Percentiles rank a stretch among this genome's conserved stretches.
These are phyloP conservation scores for Thozetella sp. DNA, from an alignment of 495 filamentous ascomycete genomes.

Conservation along the genomic window DNA sequence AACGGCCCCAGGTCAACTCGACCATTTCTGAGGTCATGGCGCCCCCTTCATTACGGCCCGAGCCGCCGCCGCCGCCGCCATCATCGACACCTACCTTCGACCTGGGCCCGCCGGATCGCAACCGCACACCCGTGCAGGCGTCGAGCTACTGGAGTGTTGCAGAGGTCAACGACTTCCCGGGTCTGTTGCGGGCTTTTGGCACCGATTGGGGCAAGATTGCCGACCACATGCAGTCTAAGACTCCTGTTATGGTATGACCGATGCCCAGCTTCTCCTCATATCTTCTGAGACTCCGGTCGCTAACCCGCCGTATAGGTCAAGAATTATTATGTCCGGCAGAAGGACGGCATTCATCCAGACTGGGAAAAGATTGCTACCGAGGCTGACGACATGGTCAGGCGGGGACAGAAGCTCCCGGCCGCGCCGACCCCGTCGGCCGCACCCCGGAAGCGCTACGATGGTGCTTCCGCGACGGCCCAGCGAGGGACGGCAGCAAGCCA, in stretches of 20 bases:
- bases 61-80: slow-evolving; percentile 34
- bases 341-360: slow-evolving; percentile 64
- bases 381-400: slow-evolving; percentile 68
- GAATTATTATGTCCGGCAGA: slow-evolving; percentile 84
- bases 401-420: slow-evolving; percentile 73
- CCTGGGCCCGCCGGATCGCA: slow-evolving; percentile 41
- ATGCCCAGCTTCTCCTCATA: slow-evolving; percentile 4
- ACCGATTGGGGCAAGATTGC: slow-evolving; percentile 88
- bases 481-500: slow-evolving; percentile 59
- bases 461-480: slow-evolving; percentile 55
- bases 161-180: slow-evolving; percentile 82
- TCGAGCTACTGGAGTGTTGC: slow-evolving; percentile 98
- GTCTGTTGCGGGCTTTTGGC: slow-evolving; percentile 78
- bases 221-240: slow-evolving; percentile 86
- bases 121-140: slow-evolving; percentile 58
- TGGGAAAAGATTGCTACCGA: slow-evolving; percentile 68
- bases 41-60: slow-evolving; percentile 48
- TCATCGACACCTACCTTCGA: slow-evolving; percentile 38
- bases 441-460: slow-evolving; percentile 46
- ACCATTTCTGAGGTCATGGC: slow-evolving; percentile 50
- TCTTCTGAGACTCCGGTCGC: slow-evolving; percentile 12
- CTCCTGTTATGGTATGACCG: slow-evolving; percentile 81
- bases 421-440: slow-evolving; percentile 63
- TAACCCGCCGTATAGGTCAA: slow-evolving; percentile 66
- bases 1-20: slow-evolving; percentile 29